Conservation (phyloP, 2,329 filamentous ascomycete species). For the Diplodia mutila region DNA sequence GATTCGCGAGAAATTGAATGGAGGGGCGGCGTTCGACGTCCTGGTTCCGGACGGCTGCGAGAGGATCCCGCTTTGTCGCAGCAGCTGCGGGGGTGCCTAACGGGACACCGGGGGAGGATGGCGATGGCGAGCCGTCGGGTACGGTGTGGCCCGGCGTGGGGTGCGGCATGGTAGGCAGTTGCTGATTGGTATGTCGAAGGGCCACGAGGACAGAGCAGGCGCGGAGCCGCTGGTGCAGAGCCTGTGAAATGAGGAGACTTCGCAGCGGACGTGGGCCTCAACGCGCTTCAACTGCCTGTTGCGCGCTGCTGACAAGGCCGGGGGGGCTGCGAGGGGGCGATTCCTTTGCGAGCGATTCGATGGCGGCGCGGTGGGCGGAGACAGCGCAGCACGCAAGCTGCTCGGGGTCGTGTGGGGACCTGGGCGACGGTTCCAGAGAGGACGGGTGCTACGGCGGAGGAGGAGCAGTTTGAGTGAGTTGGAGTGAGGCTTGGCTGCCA, state of each 20-base stretch:
- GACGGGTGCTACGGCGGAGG: constrained; percentile 7
- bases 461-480: constrained; percentile 12
- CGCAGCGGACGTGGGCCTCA: constrained; percentile 15
- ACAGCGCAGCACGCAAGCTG: background rate
- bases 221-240: constrained; percentile 8
- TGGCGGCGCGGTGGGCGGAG: background rate
- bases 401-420: background rate
- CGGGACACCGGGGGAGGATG: constrained; percentile 29
- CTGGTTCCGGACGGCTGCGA: constrained; percentile 29
- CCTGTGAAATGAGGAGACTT: constrained; percentile 11
- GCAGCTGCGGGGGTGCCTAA: constrained; percentile 21
- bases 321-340: background rate
- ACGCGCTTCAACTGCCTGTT: constrained; percentile 4
- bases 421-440: background rate
- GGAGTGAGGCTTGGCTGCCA: constrained; percentile 16
- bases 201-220: constrained; percentile 19
- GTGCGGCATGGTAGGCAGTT: constrained; percentile 25
- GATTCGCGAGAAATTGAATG: constrained; percentile 44
- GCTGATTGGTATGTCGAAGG: constrained; percentile 16
- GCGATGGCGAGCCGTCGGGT: constrained; percentile 22
- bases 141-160: constrained; percentile 25
- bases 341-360: constrained; percentile 11
- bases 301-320: constrained; percentile 16
- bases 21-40: constrained; percentile 41
- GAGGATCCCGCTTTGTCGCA: constrained; percentile 35